A percentile compares a stretch with the other conserved stretches of the same genome.
These are phyloP conservation scores for Candida parachauliodes DNA, from an alignment of 805 yeast genomes.

Conservation along the genomic window DNA sequence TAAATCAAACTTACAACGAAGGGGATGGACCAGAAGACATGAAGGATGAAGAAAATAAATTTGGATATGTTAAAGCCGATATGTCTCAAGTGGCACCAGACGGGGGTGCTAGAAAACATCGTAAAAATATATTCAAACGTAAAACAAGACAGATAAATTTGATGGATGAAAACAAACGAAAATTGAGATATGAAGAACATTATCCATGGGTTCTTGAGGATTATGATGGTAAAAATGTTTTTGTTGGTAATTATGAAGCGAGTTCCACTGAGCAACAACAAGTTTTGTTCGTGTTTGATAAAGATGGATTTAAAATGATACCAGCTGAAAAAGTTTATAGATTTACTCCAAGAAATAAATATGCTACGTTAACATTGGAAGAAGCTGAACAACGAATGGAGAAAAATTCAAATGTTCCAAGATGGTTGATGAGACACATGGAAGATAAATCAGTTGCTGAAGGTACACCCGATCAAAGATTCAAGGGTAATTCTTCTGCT, in stretches of 20 bases:
- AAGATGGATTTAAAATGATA: slow-evolving; percentile 85
- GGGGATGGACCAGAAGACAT: slow-evolving; percentile 12
- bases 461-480: slow-evolving; percentile 41
- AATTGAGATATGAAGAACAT: slow-evolving; percentile 88
- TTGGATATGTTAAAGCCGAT: slow-evolving; percentile 37
- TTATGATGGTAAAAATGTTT: slow-evolving; percentile 88
- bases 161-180: slow-evolving; percentile 78
- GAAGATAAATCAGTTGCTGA: slow-evolving; percentile 49
- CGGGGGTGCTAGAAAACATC: slow-evolving; percentile 76
- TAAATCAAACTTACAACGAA: slow-evolving; percentile 8
- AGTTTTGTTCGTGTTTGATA: slow-evolving; percentile 79
- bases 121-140: slow-evolving; percentile 57
- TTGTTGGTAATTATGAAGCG: slow-evolving; percentile 96
- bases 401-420: slow-evolving; percentile 68
- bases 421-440: slow-evolving; percentile 95
- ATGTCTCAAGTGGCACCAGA: slow-evolving; percentile 84
- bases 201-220: slow-evolving; percentile 99
- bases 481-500: slow-evolving; percentile 23
- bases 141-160: slow-evolving; percentile 82
- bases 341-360: slow-evolving; percentile 89
- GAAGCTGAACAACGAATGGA: slow-evolving; percentile 97
- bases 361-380: slow-evolving; percentile 89
- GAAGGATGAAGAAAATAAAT: slow-evolving; percentile 9
- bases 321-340: slow-evolving; percentile 94
- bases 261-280: slow-evolving; percentile 75